Percentiles rank a stretch among this genome's conserved stretches.
phyloP scores from a whole-genome alignment of 345 rosid genomes.

The Eucalyptus melliodora region DNA sequence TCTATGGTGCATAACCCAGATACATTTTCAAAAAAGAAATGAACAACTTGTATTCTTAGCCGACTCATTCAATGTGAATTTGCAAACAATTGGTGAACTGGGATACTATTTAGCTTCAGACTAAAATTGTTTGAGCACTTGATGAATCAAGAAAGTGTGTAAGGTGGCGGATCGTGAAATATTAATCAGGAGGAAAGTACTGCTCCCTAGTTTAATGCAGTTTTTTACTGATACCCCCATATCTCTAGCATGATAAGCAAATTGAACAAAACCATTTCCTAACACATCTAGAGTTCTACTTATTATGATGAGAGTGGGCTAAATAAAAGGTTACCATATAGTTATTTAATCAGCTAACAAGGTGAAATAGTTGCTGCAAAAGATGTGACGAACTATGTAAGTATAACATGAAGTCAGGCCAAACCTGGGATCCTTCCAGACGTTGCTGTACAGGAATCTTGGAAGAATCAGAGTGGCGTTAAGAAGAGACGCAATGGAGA shows the following conservation, averaged over 20 bases:
- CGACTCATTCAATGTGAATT: background rate
- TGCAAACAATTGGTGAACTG: background rate
- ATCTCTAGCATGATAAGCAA: background rate
- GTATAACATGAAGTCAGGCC: background rate
- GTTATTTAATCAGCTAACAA: background rate
- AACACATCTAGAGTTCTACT: background rate
- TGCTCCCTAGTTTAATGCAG: background rate
- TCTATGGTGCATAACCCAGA: background rate
- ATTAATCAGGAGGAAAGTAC: background rate
- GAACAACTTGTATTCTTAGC: background rate
- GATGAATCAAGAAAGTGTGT: background rate
- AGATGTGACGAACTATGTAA: background rate
- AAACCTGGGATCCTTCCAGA: constrained; percentile 98
- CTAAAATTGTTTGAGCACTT: background rate
- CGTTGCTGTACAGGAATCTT: constrained; percentile 85
- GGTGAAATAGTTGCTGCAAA: background rate
- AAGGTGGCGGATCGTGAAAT: background rate
- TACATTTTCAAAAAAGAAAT: background rate
- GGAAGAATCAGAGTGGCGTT: constrained; percentile 78
- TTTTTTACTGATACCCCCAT: background rate
- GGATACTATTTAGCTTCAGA: background rate
- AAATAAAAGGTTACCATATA: background rate
- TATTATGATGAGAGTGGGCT: background rate
- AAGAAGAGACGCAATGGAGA: constrained; percentile 68
- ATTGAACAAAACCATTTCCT: background rate